A percentile compares a stretch with the other conserved stretches of the same genome.
Conservation (phyloP, 1,139 yeast species). For the Kodamaea alishanica region DNA sequence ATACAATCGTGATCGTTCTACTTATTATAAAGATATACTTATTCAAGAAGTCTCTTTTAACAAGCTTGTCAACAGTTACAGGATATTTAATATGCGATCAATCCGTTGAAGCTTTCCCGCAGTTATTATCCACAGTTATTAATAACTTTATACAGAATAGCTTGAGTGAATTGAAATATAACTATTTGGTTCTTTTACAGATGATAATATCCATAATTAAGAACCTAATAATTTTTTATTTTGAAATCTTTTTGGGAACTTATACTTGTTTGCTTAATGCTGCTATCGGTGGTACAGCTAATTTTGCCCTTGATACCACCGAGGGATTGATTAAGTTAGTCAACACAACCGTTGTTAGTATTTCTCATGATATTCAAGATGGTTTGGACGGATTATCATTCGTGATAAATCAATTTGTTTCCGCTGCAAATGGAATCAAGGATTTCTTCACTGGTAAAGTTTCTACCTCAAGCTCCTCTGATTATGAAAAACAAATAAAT, state of each 20-base stretch:
- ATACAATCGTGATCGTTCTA: constrained; percentile 44
- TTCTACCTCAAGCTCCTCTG: constrained; percentile 17
- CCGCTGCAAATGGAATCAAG: constrained; percentile 44
- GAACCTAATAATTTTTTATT: constrained; percentile 55
- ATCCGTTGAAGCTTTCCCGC: constrained; percentile 48
- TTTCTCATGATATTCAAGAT: constrained; percentile 57
- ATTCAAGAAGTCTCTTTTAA: constrained; percentile 41
- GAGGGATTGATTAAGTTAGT: constrained; percentile 57
- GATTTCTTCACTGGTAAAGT: constrained; percentile 48
- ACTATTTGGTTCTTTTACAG: constrained; percentile 12
- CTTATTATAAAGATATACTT: constrained; percentile 48
- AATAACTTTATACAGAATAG: constrained; percentile 30
- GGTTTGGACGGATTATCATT: constrained; percentile 56
- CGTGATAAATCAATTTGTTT: constrained; percentile 48
- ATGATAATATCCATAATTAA: constrained; percentile 55
- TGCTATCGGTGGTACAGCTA: constrained; percentile 67
- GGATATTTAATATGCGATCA: constrained; percentile 37
- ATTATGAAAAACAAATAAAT: constrained; percentile 43
- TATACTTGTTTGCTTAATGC: constrained; percentile 78
- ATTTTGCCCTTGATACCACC: constrained; percentile 70
- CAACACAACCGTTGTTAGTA: constrained; percentile 52
- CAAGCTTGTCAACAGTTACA: constrained; percentile 34
- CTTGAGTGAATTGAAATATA: constrained; percentile 8
- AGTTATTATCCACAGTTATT: constrained; percentile 51
- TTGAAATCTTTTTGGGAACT: constrained; percentile 79